Base-by-base conservation (phyloP, 345 rosid species). In the Corchorus olitorius region DNA sequence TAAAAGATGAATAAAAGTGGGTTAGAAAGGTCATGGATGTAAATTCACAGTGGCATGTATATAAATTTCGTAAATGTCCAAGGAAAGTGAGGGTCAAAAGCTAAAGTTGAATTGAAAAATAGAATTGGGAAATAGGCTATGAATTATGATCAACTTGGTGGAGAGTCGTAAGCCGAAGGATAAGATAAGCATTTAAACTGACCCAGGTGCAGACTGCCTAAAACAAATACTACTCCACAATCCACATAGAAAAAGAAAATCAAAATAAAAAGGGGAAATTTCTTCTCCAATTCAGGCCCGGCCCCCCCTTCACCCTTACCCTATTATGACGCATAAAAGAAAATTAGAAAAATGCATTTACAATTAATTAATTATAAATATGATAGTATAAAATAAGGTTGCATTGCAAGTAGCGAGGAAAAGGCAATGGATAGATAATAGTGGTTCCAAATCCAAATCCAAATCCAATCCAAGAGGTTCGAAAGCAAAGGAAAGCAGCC, bases 61-160 rank as follows among this genome's bases (percentile, higher is more conserved):
- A 8, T 14, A 43, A 16, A 20, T 9, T 41, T 37, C 55, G 54
- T 67, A 67, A 46, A 67, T 67, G 54, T 9, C 22, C 37, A 33
- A 33, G 70, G 27, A 43, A 16, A 19, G 52, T 6, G 27, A 9
- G 71, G 63, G 63, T 20, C 39, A 53, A 75, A 33, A 4, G 37
- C 50, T 20, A 37, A 20, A 17, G 39, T 39, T 15, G 50, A 17
- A 45, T 58, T 72, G 50, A 64, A 35, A 49, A 61, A 20, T 16
- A 46, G 59, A 27, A 22, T 9, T 2, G 46, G 20, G 46, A 74
- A 62, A 74, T 53, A 58, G 78, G 27, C 1, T 27, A 54, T n/a
- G n/a, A n/a, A n/a, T n/a, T n/a, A n/a, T 6, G 27, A 75, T 53
- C 78, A 65, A 75, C 27, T 75, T 65, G 78, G 15, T 14, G 64